Percentiles rank a stretch among this genome's conserved stretches.
Conservation (phyloP, 306 rosid genomes). For the Cucurbita argyrosperma region DNA sequence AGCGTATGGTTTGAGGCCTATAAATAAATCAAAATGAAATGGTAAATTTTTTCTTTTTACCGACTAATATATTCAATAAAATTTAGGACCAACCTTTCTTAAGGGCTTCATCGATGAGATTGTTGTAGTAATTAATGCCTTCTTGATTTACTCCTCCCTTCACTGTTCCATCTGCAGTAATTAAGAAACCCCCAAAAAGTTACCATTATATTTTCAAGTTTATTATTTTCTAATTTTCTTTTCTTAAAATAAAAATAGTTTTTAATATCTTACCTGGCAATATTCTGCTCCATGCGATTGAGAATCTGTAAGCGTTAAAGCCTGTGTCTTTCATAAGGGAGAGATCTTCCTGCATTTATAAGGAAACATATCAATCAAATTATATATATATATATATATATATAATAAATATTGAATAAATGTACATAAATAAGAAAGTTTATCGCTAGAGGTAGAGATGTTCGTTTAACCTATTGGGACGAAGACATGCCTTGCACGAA, state of each 20-base stretch:
- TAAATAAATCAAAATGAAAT: background rate
- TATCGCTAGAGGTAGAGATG: no score
- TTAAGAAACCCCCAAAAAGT: background rate
- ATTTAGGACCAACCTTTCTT: background rate
- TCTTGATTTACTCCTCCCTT: conserved; percentile 39
- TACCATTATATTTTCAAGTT: no score
- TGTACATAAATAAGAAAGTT: no score
- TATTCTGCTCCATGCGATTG: conserved; percentile 61
- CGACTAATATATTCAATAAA: no score
- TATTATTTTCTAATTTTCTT: no score
- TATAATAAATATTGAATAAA: no score
- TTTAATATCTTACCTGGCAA: conserved; percentile 34
- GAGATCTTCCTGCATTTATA: conserved; percentile 37
- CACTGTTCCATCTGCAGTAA: conserved; percentile 31
- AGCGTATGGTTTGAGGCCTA: conserved; percentile 27
- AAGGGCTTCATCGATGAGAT: conserved; percentile 25
- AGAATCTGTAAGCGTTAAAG: conserved; percentile 46
- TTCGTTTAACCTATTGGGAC: no score
- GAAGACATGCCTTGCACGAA: no score
- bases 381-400: no score
- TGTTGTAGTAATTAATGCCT: conserved; percentile 48
- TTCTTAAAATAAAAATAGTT: no score
- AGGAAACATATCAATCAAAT: background rate
- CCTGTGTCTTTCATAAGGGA: conserved; percentile 36
- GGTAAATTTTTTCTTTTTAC: no score